Evolutionary conservation across 1,139 yeast species (phyloP), one percentile per base, ranked within the genome.

Genomic region (Meyerozyma smithsonii): DNA sequence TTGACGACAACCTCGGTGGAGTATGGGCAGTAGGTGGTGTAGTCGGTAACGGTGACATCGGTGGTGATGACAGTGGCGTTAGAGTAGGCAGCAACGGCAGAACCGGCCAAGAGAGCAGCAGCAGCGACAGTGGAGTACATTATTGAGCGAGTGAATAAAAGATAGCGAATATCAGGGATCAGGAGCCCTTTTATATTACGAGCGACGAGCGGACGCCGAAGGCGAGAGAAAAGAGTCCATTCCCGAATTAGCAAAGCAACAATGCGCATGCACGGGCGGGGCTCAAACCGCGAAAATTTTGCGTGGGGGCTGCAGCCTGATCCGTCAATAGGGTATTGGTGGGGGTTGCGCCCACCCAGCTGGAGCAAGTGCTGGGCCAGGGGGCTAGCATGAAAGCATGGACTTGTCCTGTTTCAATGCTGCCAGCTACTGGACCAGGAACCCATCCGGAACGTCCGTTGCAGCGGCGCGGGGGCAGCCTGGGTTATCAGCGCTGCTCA

Each of bases 21-120:
- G 41, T 55, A 66, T 57, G 84, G 84, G 55, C 84, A 76, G 75
- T 74, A 76, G 44, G 84, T 76, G 56, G 79, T 70, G 65, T 64
- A 71, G 46, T 63, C 77, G 48, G 81, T 72, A 51, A 75, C 79
- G 43, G 77, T 74, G 46, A 66, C 62, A 39, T 53, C 50, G 16
- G 52, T 50, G 51, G 55, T 52, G 44, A 51, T 46, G 36, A 45
- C 46, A 43, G 55, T 49, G 25, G 28, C 51, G 52, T 51, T 50
- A 36, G 51, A 35, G 42, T 45, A 44, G 25, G 43, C 42, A 34
- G 46, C 46, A 8, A 37, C 42, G 25, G 49, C 42, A 16, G 49
- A 39, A 36, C 43, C 47, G 23, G 38, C 44, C 33, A 42, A 42
- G 35, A 40, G 44, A 34, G 47, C 39, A 28, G 42, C 41, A 39